A percentile compares a stretch with the other conserved stretches of the same genome.
Conservation (phyloP, 805 yeast genomes). For the Naumovozyma castellii region DNA sequence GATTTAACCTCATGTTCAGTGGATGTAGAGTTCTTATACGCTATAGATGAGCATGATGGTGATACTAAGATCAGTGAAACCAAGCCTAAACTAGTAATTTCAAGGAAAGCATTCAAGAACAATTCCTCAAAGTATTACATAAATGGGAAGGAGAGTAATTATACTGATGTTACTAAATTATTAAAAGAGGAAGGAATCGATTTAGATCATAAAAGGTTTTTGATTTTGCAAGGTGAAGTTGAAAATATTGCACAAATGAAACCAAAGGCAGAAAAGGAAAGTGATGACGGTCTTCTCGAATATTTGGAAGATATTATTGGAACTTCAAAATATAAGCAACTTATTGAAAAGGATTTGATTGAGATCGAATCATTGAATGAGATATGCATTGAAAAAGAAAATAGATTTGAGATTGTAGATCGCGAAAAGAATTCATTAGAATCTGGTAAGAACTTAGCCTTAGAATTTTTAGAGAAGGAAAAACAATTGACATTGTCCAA, state of each 20-base stretch:
- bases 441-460: constrained; percentile 54
- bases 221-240: constrained; percentile 95
- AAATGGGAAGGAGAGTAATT: constrained; percentile 59
- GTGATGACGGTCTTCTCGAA: constrained; percentile 89
- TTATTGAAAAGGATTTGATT: constrained; percentile 55
- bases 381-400: constrained; percentile 69
- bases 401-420: constrained; percentile 68
- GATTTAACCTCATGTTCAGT: constrained; percentile 71
- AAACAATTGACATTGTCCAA: constrained; percentile 45
- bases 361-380: constrained; percentile 71
- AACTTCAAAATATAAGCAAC: constrained; percentile 70
- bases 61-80: constrained; percentile 40
- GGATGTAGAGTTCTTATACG: constrained; percentile 79
- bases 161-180: constrained; percentile 66
- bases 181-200: constrained; percentile 81
- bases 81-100: constrained; percentile 52
- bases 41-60: constrained; percentile 47
- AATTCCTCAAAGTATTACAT: constrained; percentile 73
- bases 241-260: constrained; percentile 98
- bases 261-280: constrained; percentile 86
- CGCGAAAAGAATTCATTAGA: constrained; percentile 63
- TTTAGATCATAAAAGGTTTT: constrained; percentile 85
- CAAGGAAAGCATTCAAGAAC: constrained; percentile 70
- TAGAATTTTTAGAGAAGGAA: constrained; percentile 55
- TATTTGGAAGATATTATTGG: constrained; percentile 96